phyloP scores from a whole-genome alignment of 225 moss, liverwort and hornwort genomes.

The Pleurozium schreberi region DNA sequence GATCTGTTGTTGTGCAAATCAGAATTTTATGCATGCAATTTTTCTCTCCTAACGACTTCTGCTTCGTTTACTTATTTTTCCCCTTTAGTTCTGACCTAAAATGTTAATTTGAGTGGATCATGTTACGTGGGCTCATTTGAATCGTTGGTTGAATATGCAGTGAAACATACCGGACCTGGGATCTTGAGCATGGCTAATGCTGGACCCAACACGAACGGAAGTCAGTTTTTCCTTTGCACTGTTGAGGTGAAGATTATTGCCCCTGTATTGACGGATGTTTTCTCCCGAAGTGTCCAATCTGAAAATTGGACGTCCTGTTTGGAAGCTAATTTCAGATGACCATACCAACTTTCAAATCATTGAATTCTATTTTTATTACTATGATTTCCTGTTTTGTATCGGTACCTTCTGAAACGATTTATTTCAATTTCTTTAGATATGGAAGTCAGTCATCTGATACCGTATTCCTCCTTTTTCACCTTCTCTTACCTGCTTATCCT shows the following conservation, averaged over 20 bases:
- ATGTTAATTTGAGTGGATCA: background rate
- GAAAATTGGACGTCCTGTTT: background rate
- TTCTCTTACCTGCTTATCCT: background rate
- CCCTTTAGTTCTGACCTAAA: background rate
- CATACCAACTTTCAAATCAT: background rate
- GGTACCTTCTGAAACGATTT: background rate
- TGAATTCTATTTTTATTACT: background rate
- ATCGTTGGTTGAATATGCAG: slow-evolving; percentile 18
- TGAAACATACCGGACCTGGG: slow-evolving; percentile 74
- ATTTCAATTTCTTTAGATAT: background rate
- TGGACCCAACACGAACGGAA: slow-evolving; percentile 85
- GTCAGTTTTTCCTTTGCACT: slow-evolving; percentile 94
- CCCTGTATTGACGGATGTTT: background rate
- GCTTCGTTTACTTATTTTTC: background rate
- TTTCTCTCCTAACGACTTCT: background rate
- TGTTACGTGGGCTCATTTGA: background rate
- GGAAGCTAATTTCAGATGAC: background rate
- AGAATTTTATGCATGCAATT: background rate
- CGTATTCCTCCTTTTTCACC: background rate
- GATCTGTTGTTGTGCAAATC: background rate
- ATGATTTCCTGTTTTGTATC: background rate
- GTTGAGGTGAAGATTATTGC: slow-evolving; percentile 32
- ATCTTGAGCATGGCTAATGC: slow-evolving; percentile 96
- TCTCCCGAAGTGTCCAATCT: background rate
- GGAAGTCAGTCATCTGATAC: background rate